Evolutionary conservation across 2,329 filamentous ascomycete genomes (phyloP).

Genomic region (Volutella citrinella): DNA sequence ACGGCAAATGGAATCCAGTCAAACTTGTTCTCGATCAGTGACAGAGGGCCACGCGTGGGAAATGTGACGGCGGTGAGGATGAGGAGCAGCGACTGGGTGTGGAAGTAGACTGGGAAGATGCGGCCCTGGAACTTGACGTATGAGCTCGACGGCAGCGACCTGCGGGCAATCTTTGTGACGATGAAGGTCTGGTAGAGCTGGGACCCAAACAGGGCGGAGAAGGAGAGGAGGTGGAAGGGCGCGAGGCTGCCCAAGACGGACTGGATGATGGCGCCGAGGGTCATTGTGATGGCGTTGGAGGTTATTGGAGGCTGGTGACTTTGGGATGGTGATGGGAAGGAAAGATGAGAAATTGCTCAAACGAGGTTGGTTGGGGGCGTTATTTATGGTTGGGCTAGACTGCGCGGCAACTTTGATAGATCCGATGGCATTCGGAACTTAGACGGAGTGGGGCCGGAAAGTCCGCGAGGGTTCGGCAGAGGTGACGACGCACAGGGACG

Average conservation of each 20-base stretch:
- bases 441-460: too few species aligned
- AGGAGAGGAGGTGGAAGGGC: conserved; percentile 36
- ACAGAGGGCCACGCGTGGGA: conserved; percentile 28
- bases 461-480: too few species aligned
- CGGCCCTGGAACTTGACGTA: conserved; percentile 38
- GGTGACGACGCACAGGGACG: too few species aligned
- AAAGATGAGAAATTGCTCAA: conserved; percentile 1
- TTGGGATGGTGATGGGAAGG: neutral
- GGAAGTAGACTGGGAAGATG: conserved; percentile 41
- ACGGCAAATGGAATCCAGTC: conserved; percentile 35
- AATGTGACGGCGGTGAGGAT: conserved; percentile 32
- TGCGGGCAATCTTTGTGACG: conserved; percentile 34
- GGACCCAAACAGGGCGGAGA: conserved; percentile 37
- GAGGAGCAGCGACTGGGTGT: conserved; percentile 32
- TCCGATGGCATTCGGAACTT: conserved; percentile 24
- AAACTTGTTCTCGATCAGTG: conserved; percentile 24
- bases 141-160: conserved; percentile 30
- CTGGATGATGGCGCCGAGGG: conserved; percentile 7
- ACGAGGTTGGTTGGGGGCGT: neutral
- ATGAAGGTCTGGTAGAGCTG: conserved; percentile 39
- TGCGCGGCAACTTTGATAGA: conserved; percentile 4
- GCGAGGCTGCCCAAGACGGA: conserved; percentile 22
- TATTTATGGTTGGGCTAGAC: conserved; percentile 9
- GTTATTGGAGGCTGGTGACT: neutral
- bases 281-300: conserved; percentile 12